Percentiles rank a stretch among this genome's conserved stretches.
phyloP scores from a whole-genome alignment of 2,329 filamentous ascomycete genomes.

The Fusarium sp. region DNA sequence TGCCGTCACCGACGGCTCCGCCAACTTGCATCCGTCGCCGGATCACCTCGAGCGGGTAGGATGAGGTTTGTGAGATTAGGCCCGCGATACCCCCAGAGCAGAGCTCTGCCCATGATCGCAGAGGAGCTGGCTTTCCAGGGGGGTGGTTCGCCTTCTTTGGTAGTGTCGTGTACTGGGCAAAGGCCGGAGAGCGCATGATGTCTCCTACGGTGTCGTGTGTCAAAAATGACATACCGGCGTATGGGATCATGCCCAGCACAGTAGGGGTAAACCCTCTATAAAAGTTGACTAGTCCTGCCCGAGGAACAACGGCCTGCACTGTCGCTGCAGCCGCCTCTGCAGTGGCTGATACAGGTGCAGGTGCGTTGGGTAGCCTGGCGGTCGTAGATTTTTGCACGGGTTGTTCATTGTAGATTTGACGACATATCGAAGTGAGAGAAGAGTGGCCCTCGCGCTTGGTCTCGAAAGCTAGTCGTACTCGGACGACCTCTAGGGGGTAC shows the following conservation, averaged over 20 bases:
- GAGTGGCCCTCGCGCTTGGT: slow-evolving; percentile 77
- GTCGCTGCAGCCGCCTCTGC: slow-evolving; percentile 54
- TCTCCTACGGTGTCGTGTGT: slow-evolving; percentile 93
- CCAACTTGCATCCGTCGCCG: slow-evolving; percentile 94
- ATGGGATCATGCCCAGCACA: slow-evolving; percentile 92
- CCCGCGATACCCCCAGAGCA: slow-evolving; percentile 84
- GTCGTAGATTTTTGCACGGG: slow-evolving; percentile 51
- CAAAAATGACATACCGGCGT: slow-evolving; percentile 93
- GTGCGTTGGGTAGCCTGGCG: slow-evolving; percentile 42
- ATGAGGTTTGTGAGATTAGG: slow-evolving; percentile 86
- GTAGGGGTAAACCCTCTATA: slow-evolving; percentile 94
- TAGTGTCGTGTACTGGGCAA: slow-evolving; percentile 79
- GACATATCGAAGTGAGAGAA: slow-evolving; percentile 77
- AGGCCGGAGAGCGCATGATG: slow-evolving; percentile 71
- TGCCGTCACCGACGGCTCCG: slow-evolving; percentile 91
- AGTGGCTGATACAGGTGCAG: slow-evolving; percentile 47
- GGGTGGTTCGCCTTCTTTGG: slow-evolving; percentile 64
- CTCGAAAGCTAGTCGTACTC: slow-evolving; percentile 93
- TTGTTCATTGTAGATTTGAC: slow-evolving; percentile 84
- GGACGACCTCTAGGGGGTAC: slow-evolving; percentile 91
- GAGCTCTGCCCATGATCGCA: slow-evolving; percentile 88
- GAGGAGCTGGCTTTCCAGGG: slow-evolving; percentile 69
- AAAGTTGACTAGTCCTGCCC: slow-evolving; percentile 82
- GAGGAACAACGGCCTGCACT: slow-evolving; percentile 60
- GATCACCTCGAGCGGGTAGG: slow-evolving; percentile 94